Percentiles rank a stretch among this genome's conserved stretches.
phyloP scores from a whole-genome alignment of 176 grass and related monocot genomes.

The Chloris gayana region DNA sequence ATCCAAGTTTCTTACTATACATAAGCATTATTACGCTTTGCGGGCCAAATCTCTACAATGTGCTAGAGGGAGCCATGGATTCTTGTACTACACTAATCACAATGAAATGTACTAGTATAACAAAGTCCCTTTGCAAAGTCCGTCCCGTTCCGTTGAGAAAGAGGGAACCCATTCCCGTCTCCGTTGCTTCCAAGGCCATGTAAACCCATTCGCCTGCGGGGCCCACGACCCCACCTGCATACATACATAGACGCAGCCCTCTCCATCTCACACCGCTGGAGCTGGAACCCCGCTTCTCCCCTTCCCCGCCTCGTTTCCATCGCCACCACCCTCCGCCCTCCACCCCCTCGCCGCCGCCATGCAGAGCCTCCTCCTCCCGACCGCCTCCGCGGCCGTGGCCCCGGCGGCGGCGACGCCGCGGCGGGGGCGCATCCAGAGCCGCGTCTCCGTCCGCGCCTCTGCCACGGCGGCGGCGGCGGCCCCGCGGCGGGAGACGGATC shows the following conservation, averaged over 20 bases:
- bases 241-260: constrained; percentile 1
- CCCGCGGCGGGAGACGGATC: constrained; percentile 76
- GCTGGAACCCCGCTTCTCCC: constrained; percentile 1
- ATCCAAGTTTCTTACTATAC: too few species aligned
- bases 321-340: constrained; percentile 9
- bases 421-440: background rate
- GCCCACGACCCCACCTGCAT: constrained; percentile 36
- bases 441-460: constrained; percentile 39
- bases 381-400: constrained; percentile 3
- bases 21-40: too few species aligned
- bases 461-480: constrained; percentile 19
- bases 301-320: constrained; percentile 49
- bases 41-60: too few species aligned
- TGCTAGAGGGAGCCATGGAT: background rate
- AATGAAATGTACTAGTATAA: background rate
- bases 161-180: constrained; percentile 11
- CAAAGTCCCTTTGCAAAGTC: constrained; percentile 5
- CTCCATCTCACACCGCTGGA: background rate
- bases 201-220: background rate
- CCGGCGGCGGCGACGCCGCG: background rate
- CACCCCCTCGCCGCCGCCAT: constrained; percentile 30
- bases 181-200: constrained; percentile 33
- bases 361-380: constrained; percentile 71
- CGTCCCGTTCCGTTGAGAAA: constrained; percentile 10
- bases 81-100: background rate